Evolutionary conservation across 2,329 filamentous ascomycete genomes (phyloP), one percentile per base, ranked within the genome.

Genomic region (Fusarium bactridioides): DNA sequence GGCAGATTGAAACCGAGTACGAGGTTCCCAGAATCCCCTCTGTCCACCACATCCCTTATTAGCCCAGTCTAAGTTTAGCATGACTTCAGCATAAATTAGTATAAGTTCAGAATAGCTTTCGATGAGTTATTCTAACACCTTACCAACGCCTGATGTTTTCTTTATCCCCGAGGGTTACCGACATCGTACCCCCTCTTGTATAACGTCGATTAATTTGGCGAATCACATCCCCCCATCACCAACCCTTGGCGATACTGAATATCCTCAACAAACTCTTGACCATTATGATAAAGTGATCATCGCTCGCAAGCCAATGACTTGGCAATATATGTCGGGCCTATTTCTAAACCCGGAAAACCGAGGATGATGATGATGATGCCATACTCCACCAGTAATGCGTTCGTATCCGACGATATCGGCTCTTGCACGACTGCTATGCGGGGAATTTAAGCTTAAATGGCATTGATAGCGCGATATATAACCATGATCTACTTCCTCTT

Each of bases 331-430:
- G 15, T 27, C 65, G 70, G 66, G 11, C 1, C 23, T 33, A 73
- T 12, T 60, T 67, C 43, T 73, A 48, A 15, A 10, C 8, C 54
- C 70, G 38, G 56, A 54, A 37, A 4, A 10, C 15, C 7, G 29
- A 21, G 23, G 25, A 38, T 21, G 51, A 61, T 73, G 25, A 38
- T 21, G 51, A 61, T 73, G 66, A 61, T 67, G 67, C 66, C 51
- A 51, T 64, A 33, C 54, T 29, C 66, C 23, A 53, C 70, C 29
- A 19, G 54, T 40, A 29, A 40, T 44, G 54, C 47, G 51, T 58
- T 51, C 27, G 15, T 21, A 18, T 44, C 29, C 27, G 66, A n/a
- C 11, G 21, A 64, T 70, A 18, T 50, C 47, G 33, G 51, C 21
- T 23, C 15, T 33, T 45, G 31, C 15, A 23, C 48, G n/a, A 63